phyloP scores from a whole-genome alignment of 73 alveolate genomes.

The Uronychia setigera region DNA sequence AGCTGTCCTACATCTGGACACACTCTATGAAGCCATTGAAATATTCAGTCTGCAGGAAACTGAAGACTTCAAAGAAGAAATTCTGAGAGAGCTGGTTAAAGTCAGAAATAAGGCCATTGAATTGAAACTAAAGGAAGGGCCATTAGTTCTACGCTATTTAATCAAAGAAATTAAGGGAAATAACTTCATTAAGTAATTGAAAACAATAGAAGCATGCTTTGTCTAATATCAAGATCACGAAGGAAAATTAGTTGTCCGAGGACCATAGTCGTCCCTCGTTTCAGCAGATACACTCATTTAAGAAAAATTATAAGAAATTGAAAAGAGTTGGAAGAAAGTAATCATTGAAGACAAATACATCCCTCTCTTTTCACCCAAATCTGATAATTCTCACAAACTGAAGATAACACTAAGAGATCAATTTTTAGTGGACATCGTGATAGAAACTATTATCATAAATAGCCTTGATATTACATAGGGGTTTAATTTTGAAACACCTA shows the following conservation, averaged over 20 bases:
- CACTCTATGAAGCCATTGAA: neutral
- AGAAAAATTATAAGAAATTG: neutral
- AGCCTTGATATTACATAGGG: too few species aligned
- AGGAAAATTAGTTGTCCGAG: neutral
- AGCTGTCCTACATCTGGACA: neutral
- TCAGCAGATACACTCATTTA: neutral
- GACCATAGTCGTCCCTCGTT: neutral
- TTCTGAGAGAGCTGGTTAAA: neutral
- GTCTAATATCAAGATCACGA: neutral
- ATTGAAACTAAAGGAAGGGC: neutral
- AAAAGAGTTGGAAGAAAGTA: too few species aligned
- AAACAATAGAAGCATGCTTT: neutral
- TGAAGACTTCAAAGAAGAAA: neutral
- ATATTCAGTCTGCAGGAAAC: neutral
- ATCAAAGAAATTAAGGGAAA: neutral
- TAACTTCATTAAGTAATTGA: neutral
- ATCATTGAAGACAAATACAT: neutral
- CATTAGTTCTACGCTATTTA: neutral
- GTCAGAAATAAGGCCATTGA: neutral
- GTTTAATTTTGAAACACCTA: neutral
- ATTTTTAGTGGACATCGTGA: neutral
- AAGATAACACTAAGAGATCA: neutral
- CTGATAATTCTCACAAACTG: neutral
- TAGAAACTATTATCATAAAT: neutral
- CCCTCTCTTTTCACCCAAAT: neutral